Base-by-base conservation (phyloP, 352 stramenopile genomes). In the Phytophthora hybrid region DNA sequence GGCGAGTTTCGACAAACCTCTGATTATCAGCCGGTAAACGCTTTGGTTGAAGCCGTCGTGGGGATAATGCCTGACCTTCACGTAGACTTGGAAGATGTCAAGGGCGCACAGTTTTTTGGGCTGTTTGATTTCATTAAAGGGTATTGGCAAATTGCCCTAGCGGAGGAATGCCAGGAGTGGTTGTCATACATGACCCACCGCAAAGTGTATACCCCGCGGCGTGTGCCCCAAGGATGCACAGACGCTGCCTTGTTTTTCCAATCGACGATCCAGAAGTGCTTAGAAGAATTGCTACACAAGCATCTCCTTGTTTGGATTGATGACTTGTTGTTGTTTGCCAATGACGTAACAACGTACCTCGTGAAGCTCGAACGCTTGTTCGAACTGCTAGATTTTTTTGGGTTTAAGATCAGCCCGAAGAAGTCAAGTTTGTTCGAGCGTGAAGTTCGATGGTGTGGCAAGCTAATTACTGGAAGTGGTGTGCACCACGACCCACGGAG, bases 1-100 rank as follows among this genome's bases (percentile, higher is more conserved):
- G 47, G 68, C 11, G 61, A 71, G 21, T 72, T 60, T 31, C 21
- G 71, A 10, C 71, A 79, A 23, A 63, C 66, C 8, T 66, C 69
- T 19, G 71, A 78, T 19, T 78, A 74, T 44, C 41, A 60, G n/a
- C 66, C 71, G 4, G 37, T 71, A 14, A 78, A 78, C 51, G 47
- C 10, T 3, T 11, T 39, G 23, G 56, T 52, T 14, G 66, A 78
- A 18, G 18, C 71, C 9, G 69, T 78, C 8, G 66, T 55, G 6
- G 66, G 71, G 10, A 44, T 73, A 5, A 78, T 75, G 71, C 71
- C 71, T 3, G 70, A 71, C 37, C 49, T 78, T 8, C 18, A 26
- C 8, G 49, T 67, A 3, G 60, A 57, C 52, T n/a, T 63, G 19
- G 32, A 60, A 62, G 5, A 14, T 16, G 26, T 31, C 51, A 44